Base-by-base conservation (phyloP, 1,284 basidiomycete genomes). In the Thelephora terrestris region DNA sequence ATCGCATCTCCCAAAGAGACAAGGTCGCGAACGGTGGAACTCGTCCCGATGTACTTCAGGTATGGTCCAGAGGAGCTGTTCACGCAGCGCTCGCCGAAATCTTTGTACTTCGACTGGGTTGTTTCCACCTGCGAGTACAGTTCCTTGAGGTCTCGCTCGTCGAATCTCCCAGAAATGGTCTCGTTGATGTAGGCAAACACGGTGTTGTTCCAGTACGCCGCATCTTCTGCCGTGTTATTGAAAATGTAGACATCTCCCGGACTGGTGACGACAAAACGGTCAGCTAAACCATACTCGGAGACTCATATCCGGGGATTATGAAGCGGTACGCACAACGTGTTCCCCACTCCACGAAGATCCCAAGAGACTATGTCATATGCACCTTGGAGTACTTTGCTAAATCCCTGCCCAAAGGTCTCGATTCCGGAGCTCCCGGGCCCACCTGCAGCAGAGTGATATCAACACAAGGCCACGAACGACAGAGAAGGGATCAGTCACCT, bases 41-140 rank as follows among this genome's bases (percentile, higher is more conserved):
- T 51, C 9, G 51, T 54, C 3, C 55, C 55, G 5, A 56, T 43
- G 39, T 56, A 56, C 38, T 47, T 46, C 4, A 53, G 39, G 35
- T 43, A 51, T 24, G 45, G 42, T 1, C 50, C 51, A n/a, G 16
- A 21, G 4, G 46, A 37, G 5, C 38, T 9, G 9, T 27, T 9
- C 25, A 5, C 5, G 9, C 25, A 27, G 9, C 25, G 44, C 23
- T 34, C 5, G 1, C 29, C 49, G 21, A 55, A 29, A 34, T 50
- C 53, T 12, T 16, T 27, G 36, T 50, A 55, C 44, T 55, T 55
- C 45, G 9, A 12, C 12, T 35, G 35, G 25, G 50, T 42, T 1
- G 51, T 47, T n/a, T n/a, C n/a, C n/a, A n/a, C n/a, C n/a, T n/a
- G n/a, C n/a, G n/a, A n/a, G n/a, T n/a, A 47, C 51, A 51, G 45